These are phyloP conservation scores for Diplodia sapinea DNA, from an alignment of 2,329 filamentous ascomycete species.

Conservation along the genomic window DNA sequence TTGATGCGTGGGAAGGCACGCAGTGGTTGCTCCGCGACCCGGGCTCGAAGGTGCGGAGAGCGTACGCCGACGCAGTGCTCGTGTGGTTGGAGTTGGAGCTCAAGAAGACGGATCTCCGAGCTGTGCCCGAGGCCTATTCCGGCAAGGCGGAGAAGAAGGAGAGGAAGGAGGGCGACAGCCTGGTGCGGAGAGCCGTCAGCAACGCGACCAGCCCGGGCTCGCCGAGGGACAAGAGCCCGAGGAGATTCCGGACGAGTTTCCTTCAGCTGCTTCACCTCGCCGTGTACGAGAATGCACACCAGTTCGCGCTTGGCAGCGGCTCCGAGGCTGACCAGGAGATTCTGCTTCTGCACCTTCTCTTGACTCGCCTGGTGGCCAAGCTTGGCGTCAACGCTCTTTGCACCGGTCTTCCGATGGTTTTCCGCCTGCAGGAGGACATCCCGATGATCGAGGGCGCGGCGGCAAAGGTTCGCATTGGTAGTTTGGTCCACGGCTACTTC, in stretches of 20 bases:
- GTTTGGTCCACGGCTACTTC: conserved; percentile 87
- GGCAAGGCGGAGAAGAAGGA: conserved; percentile 52
- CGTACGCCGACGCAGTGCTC: conserved; percentile 81
- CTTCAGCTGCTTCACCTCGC: conserved; percentile 82
- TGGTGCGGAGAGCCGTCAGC: conserved; percentile 44
- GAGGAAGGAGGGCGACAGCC: conserved; percentile 48
- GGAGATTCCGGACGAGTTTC: conserved; percentile 69
- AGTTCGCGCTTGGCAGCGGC: conserved; percentile 61
- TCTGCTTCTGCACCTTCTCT: conserved; percentile 75
- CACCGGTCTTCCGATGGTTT: conserved; percentile 84
- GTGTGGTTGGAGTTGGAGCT: conserved; percentile 88
- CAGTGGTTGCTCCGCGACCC: conserved; percentile 88
- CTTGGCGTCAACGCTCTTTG: conserved; percentile 83
- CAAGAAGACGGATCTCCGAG: conserved; percentile 67
- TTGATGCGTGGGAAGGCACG: conserved; percentile 93
- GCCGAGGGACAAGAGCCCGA: conserved; percentile 40
- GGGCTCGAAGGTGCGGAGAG: conserved; percentile 77
- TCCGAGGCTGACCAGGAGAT: conserved; percentile 64
- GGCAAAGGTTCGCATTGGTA: conserved; percentile 79
- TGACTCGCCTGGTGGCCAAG: conserved; percentile 73
- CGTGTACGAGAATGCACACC: conserved; percentile 85
- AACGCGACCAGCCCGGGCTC: conserved; percentile 20
- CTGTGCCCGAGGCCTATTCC: conserved; percentile 60
- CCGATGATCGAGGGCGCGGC: conserved; percentile 65
- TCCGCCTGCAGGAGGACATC: conserved; percentile 85